Base-by-base conservation (phyloP, 495 filamentous ascomycete species). In the Penicillium alfredii region DNA sequence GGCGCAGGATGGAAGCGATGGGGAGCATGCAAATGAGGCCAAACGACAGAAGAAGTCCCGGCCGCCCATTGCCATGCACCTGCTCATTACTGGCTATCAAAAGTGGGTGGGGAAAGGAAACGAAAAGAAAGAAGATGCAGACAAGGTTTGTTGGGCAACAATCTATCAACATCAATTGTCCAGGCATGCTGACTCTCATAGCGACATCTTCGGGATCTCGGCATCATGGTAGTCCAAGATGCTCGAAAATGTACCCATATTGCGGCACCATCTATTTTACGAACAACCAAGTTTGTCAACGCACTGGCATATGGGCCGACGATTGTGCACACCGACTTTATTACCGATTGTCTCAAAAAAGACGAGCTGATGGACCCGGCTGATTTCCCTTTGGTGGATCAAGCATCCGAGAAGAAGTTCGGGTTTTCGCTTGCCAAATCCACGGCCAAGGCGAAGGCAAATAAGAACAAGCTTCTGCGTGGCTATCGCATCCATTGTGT, bases 241-340 rank as follows among this genome's bases (percentile, higher is more conserved):
- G 75, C 77, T 7, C 67, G 68, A n/a, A 69, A 72, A 26, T 92
- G 82, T 61, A 82, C 86, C 38, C 83, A 96, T 58, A 76, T 99
- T 9, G 88, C 88, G 9, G 90, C 92, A 2, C 92, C 92, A 1
- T 68, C 74, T 6, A 76, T 97, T 42, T 73, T 94, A 10, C 80
- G 90, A 22, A 99, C 92, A 0, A 77, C 82, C 38, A 99, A 99
- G 49, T 99, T 99, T 53, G 80, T 96, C 26, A 78, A 78, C 30
- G 86, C 87, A 20, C 60, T 99, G 6, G 88, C 92, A 8, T 75
- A 73, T 42, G 87, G 78, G 1, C 84, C 86, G 0, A 69, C 73
- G 2, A 74, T 97, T 21, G 64, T 95, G 23, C 76, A 73, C 25
- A 81, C 80, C 0, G 73, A 78, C n/a, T 99, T 83, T 63, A 73